Percentiles rank a stretch among this genome's conserved stretches.
These are phyloP conservation scores for Chrysosphaeria jannelii DNA, from an alignment of 2,329 filamentous ascomycete genomes.

Conservation along the genomic window DNA sequence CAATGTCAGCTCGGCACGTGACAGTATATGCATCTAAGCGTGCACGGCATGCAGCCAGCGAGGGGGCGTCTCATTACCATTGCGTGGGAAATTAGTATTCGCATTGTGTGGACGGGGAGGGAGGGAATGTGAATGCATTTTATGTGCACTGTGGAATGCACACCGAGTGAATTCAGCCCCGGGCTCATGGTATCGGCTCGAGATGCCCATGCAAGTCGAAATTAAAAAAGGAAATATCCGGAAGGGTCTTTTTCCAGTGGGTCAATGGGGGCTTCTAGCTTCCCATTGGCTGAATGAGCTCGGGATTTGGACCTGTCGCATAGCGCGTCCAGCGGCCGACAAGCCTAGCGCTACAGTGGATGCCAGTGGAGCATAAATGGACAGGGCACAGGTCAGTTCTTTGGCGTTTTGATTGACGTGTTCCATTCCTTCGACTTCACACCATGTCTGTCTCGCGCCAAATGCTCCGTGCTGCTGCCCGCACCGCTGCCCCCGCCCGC, in stretches of 20 bases:
- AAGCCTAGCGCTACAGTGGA: not conserved
- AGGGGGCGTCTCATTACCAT: too few species aligned
- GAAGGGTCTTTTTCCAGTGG: not conserved
- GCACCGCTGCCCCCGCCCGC: conserved; percentile 12
- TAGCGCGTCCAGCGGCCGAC: not conserved
- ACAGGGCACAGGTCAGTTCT: not conserved
- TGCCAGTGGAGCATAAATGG: not conserved
- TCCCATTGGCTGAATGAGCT: not conserved
- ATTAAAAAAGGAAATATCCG: too few species aligned
- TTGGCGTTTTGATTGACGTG: not conserved
- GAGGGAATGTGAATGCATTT: too few species aligned
- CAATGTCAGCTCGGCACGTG: too few species aligned
- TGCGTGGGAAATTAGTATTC: too few species aligned
- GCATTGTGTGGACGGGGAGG: too few species aligned
- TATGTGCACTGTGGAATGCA: too few species aligned
- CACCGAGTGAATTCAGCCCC: too few species aligned
- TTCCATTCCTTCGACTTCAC: conserved; percentile 1
- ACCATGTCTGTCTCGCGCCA: conserved; percentile 18
- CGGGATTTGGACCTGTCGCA: not conserved
- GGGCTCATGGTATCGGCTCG: too few species aligned
- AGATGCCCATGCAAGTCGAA: too few species aligned
- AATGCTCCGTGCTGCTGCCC: conserved; percentile 26
- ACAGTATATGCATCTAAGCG: too few species aligned
- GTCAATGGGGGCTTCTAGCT: not conserved
- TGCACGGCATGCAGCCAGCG: too few species aligned